Evolutionary conservation across 176 grass and related monocot species (phyloP).

Genomic region (Zizania latifolia): DNA sequence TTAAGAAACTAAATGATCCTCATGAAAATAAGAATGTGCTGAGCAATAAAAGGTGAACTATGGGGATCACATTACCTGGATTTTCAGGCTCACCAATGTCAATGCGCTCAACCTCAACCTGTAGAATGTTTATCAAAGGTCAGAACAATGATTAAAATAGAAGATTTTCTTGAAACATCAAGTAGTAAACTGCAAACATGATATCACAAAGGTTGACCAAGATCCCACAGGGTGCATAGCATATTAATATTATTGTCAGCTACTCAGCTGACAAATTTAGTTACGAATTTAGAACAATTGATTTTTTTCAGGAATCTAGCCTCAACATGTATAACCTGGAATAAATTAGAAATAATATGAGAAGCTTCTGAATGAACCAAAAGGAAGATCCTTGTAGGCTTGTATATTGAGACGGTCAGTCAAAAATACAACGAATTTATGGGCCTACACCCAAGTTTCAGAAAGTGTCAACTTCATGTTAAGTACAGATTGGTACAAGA

Average conservation of each 20-base stretch:
- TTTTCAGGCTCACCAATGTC: conserved; percentile 87
- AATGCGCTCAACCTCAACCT: conserved; percentile 92
- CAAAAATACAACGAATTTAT: not conserved
- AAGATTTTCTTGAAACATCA: not conserved
- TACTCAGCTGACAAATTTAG: not conserved
- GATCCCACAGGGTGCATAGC: not conserved
- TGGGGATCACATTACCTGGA: conserved; percentile 30
- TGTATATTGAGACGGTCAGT: no score
- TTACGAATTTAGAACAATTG: not conserved
- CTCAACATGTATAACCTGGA: not conserved
- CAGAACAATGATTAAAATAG: conserved; percentile 9
- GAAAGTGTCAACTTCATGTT: not conserved
- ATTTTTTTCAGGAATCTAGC: conserved; percentile 6
- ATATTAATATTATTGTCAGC: not conserved
- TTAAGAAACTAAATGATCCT: conserved; percentile 2
- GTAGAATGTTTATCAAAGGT: conserved; percentile 21
- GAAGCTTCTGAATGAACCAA: not conserved
- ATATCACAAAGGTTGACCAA: not conserved
- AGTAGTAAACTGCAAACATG: conserved; percentile 5
- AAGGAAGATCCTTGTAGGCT: no score
- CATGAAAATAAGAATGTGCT: not conserved
- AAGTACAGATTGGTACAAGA: not conserved
- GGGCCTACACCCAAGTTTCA: not conserved
- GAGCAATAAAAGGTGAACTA: not conserved
- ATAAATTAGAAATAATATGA: not conserved